These are phyloP conservation scores for Rhizophagus prolifer DNA, from an alignment of 192 early-diverging fungal genomes.

Conservation along the genomic window DNA sequence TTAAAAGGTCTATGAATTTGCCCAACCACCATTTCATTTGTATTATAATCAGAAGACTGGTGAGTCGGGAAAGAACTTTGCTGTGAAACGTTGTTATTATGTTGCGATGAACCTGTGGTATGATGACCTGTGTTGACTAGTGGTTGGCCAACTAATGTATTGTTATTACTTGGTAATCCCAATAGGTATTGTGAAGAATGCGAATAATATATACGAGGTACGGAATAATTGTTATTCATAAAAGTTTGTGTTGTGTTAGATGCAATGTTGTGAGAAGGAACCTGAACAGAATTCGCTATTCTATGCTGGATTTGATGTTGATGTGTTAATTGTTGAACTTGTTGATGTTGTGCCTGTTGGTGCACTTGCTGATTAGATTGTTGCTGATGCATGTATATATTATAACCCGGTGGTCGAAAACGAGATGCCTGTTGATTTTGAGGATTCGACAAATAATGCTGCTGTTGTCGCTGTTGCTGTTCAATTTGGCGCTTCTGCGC, in stretches of 20 bases:
- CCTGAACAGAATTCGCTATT: neutral
- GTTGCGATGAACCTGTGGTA: neutral
- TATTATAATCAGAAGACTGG: neutral
- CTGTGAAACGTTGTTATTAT: neutral
- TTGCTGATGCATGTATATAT: neutral
- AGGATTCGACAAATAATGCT: neutral
- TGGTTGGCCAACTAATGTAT: no score
- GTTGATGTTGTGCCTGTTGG: neutral
- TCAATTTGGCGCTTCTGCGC: neutral
- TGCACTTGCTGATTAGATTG: neutral
- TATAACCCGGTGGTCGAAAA: neutral
- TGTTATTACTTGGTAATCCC: no score
- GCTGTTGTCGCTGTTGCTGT: neutral
- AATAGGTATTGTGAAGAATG: neutral
- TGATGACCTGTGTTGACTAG: neutral
- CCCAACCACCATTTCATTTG: neutral
- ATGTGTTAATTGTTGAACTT: neutral
- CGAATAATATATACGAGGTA: neutral
- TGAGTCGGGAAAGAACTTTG: neutral
- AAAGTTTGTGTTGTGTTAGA: neutral
- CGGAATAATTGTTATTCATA: neutral
- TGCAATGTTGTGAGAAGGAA: neutral
- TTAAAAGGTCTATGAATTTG: neutral
- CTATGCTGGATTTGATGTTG: slow-evolving; percentile 2
- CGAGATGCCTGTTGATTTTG: neutral